phyloP scores from a whole-genome alignment of 495 filamentous ascomycete genomes.

The Lichenothelia convexa region DNA sequence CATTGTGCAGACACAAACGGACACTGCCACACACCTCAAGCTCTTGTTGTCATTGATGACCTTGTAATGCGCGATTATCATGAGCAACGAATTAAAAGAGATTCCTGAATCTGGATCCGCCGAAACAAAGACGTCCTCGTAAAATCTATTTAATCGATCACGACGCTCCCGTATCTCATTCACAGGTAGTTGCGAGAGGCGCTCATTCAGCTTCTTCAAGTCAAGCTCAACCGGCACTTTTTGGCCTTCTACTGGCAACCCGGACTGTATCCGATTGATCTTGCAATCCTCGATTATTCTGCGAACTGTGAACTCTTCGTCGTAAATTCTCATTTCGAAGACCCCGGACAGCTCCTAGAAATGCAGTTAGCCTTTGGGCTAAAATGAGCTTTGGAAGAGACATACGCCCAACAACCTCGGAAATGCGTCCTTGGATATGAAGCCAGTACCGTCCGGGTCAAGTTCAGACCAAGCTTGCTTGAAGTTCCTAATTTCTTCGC shows the following conservation, averaged over 20 bases:
- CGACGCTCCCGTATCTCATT: conserved; percentile 52
- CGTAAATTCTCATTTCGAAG: conserved; percentile 96
- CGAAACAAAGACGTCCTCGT: conserved; percentile 88
- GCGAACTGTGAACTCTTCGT: conserved; percentile 67
- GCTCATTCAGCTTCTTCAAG: conserved; percentile 51
- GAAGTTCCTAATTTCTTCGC: conserved; percentile 87
- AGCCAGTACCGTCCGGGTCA: conserved; percentile 80
- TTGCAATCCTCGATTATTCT: conserved; percentile 69
- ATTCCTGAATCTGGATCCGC: conserved; percentile 76
- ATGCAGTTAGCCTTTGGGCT: neutral
- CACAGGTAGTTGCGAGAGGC: conserved; percentile 60
- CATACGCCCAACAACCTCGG: conserved; percentile 67
- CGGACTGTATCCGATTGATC: conserved; percentile 24
- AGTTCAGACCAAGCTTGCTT: conserved; percentile 97
- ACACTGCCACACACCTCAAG: conserved; percentile 36
- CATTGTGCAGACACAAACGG: conserved; percentile 1
- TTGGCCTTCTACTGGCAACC: conserved; percentile 35
- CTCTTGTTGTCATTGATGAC: conserved; percentile 97
- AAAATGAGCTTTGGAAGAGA: conserved; percentile 5
- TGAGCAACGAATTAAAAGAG: conserved; percentile 80
- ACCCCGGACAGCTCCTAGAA: conserved; percentile 65
- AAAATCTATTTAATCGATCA: conserved; percentile 73
- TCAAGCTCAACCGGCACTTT: conserved; percentile 33
- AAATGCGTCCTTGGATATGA: conserved; percentile 80
- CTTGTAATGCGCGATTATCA: conserved; percentile 97